Evolutionary conservation across 2,329 filamentous ascomycete species (phyloP), one percentile per base, ranked within the genome.

Genomic region (Truncatella angustata): DNA sequence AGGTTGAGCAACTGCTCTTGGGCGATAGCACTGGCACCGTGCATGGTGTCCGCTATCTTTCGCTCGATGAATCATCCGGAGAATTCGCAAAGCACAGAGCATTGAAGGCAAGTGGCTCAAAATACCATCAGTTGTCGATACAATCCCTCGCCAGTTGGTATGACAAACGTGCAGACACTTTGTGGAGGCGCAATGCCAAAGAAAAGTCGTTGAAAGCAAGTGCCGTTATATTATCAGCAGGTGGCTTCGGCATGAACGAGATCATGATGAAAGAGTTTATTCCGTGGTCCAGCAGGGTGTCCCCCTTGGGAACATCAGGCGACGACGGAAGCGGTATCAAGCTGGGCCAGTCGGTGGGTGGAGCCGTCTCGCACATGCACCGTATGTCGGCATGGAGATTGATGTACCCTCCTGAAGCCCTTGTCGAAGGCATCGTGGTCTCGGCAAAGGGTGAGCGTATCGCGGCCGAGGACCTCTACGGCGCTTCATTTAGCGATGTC

Each of bases 241-340:
- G 54, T n/a, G 54, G 54, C 1, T 55, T 56, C 26, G 46, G 20
- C 14, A 20, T 56, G 16, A 56, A 55, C 50, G 18, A 28, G 6
- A 36, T 28, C 3, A 55, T 56, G 53, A 32, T 24, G 24, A 7
- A 23, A 42, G 20, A 44, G 26, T 42, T 20, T 14, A 23, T 42
- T 21, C 50, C 53, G 5, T n/a, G 34, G n/a, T 39, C 42, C 20
- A 35, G 20, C 28, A 20, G 36, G 6, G 39, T 55, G 2, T 20
- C 42, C 4, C 26, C 50, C 20, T 47, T 52, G 7, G 53, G 50
- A 6, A 56, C 53, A 5, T 12, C 24, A 7, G 55, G 50, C 18
- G 53, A 56, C 32, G 53, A 56, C 47, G 55, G 53, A 12, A 44
- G 44, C 28, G 55, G 53, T 11, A 55, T 56, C 26, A n/a, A 24